These are phyloP conservation scores for Pleurotus sapidus DNA, from an alignment of 768 basidiomycete genomes.

Conservation along the genomic window DNA sequence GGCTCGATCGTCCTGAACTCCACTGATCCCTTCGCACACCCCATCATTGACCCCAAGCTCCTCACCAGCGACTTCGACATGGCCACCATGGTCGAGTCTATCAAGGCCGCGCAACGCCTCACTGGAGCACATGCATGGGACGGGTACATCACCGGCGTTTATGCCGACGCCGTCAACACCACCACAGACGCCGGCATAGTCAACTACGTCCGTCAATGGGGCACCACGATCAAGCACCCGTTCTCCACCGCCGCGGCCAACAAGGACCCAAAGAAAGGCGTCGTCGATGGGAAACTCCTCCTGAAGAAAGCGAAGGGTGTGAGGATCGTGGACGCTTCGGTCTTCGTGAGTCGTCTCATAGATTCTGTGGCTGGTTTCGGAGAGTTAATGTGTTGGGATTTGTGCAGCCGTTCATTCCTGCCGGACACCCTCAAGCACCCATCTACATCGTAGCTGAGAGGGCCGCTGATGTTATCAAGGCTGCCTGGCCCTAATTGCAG, in stretches of 20 bases:
- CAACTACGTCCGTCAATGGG: constrained; percentile 17
- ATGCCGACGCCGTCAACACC: constrained; percentile 17
- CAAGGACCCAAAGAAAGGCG: constrained; percentile 22
- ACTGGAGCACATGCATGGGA: constrained; percentile 23
- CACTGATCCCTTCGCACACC: constrained; percentile 20
- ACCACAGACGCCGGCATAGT: constrained; percentile 23
- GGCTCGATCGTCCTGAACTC: constrained; percentile 24
- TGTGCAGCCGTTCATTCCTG: constrained; percentile 20
- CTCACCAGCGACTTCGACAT: constrained; percentile 20
- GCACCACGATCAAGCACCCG: constrained; percentile 21
- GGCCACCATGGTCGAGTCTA: constrained; percentile 22
- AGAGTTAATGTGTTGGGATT: not conserved
- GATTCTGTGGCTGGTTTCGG: too few relatives aligned
- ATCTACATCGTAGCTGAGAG: constrained; percentile 27
- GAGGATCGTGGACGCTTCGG: constrained; percentile 35
- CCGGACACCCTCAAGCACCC: constrained; percentile 25
- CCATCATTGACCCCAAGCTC: constrained; percentile 23
- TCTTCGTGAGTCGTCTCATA: constrained; percentile 23
- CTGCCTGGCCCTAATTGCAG: constrained; percentile 1
- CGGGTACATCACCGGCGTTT: constrained; percentile 20
- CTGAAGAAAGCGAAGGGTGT: constrained; percentile 30
- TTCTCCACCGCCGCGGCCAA: constrained; percentile 25
- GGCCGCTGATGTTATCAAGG: constrained; percentile 26
- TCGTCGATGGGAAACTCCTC: constrained; percentile 29
- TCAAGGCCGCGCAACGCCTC: constrained; percentile 22